Evolutionary conservation across 208 protist genomes (phyloP), one percentile per base, ranked within the genome.

Genomic region (Endotrypanum monterogeii): DNA sequence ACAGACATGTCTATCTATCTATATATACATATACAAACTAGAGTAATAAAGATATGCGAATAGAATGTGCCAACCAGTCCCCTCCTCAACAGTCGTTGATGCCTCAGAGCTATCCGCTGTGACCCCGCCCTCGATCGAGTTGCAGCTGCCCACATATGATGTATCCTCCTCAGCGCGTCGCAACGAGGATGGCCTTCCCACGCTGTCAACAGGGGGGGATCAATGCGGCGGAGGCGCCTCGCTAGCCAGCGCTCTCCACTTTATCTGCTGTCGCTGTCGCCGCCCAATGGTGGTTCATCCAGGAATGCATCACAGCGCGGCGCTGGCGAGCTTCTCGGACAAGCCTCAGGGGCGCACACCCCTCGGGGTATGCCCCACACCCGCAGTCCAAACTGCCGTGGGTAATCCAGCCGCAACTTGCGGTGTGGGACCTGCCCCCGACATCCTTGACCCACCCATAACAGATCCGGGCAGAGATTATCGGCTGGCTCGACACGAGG

Each of bases 211-310:
- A n/a, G 20, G 55, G 50, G 20, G 46, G 37, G 8, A 48, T 23
- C 18, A 14, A 20, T 30, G 50, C 41, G 28, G 9, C 8, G 44
- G 44, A 14, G 44, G 8, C 5, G 44, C 35, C 41, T 23, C 48
- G 7, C 3, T 48, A 9, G 39, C 68, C 8, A 41, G 68, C 28
- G 57, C 68, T 3, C 60, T 79, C 18, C 75, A 68, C 39, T 69
- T 79, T 61, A 79, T 68, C 23, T 79, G 75, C 51, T 74, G 75
- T 65, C 75, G 68, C 18, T 79, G 75, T n/a, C 75, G 75, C 2
- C 67, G 60, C 20, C 7, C 37, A 30, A 65, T 79, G 30, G 9
- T 79, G 11, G 68, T 79, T 23, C 37, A 6, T 3, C 67, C 75
- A 1, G 61, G 9, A 32, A 54, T 55, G 54, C 67, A 62, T 5